Evolutionary conservation across 108 stramenopile genomes (phyloP).

Genomic region (Skeletonema menzelii): DNA sequence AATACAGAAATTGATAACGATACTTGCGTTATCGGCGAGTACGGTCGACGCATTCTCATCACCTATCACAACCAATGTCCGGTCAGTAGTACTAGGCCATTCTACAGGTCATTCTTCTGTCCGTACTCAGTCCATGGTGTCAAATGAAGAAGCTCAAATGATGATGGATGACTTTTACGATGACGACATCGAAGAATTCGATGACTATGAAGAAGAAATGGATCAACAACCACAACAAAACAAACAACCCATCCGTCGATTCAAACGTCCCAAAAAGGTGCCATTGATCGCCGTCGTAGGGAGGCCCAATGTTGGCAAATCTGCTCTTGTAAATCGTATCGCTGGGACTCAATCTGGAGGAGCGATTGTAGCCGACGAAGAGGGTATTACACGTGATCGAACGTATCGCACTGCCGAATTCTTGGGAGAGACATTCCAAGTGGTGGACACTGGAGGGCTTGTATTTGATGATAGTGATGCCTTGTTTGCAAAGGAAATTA

Average conservation of each 20-base stretch:
- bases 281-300: constrained; percentile 94
- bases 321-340: constrained; percentile 92
- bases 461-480: constrained; percentile 94
- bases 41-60: background rate
- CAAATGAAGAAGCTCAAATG: constrained; percentile 32
- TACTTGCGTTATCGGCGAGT: background rate
- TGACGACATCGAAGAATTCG: constrained; percentile 7
- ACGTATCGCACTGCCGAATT: constrained; percentile 91
- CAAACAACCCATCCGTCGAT: constrained; percentile 52
- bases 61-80: background rate
- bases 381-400: constrained; percentile 95
- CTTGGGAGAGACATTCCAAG: constrained; percentile 88
- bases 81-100: background rate
- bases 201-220: background rate
- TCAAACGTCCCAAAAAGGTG: constrained; percentile 62
- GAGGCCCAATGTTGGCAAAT: constrained; percentile 98
- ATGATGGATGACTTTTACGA: constrained; percentile 23
- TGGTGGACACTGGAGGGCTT: constrained; percentile 96
- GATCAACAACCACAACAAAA: constrained; percentile 1
- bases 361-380: constrained; percentile 94
- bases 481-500: constrained; percentile 92
- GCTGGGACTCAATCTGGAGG: constrained; percentile 84
- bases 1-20: background rate
- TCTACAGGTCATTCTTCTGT: background rate
- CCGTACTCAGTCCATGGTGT: constrained; percentile 22